phyloP scores from a whole-genome alignment of 768 basidiomycete genomes.

The Baorangia bicolor region DNA sequence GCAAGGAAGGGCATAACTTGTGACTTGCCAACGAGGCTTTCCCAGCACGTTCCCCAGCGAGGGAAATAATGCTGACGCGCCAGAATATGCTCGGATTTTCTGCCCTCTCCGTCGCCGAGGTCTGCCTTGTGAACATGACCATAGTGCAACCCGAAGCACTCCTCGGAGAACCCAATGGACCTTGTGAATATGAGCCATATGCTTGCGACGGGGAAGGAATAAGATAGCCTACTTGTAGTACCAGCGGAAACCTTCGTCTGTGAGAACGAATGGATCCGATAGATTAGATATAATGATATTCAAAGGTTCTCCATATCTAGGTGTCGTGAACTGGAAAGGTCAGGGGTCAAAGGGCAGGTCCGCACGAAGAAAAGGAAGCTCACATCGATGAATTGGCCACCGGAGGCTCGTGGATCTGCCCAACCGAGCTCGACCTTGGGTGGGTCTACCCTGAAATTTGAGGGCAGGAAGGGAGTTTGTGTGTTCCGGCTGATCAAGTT shows the following conservation, averaged over 20 bases:
- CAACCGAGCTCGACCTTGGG: slow-evolving; percentile 40
- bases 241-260: slow-evolving; percentile 63
- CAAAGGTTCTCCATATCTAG: slow-evolving; percentile 72
- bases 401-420: slow-evolving; percentile 69
- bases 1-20: neutral
- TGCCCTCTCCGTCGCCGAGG: slow-evolving; percentile 79
- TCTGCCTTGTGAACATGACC: slow-evolving; percentile 77
- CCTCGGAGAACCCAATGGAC: slow-evolving; percentile 79
- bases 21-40: slow-evolving; percentile 62
- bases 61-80: slow-evolving; percentile 79
- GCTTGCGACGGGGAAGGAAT: neutral
- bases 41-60: slow-evolving; percentile 85
- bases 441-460: neutral
- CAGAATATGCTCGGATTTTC: slow-evolving; percentile 65
- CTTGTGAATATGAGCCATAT: slow-evolving; percentile 32
- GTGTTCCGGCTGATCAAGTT: slow-evolving; percentile 1
- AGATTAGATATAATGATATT: slow-evolving; percentile 79
- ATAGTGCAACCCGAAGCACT: slow-evolving; percentile 78
- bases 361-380: slow-evolving; percentile 22
- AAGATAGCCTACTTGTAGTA: slow-evolving; percentile 57
- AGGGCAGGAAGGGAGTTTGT: slow-evolving; percentile 11
- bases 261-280: slow-evolving; percentile 80
- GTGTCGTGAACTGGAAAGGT: slow-evolving; percentile 57
- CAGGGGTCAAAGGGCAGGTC: neutral
- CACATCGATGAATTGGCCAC: slow-evolving; percentile 78